phyloP scores from a whole-genome alignment of 768 basidiomycete genomes.

The Tylopilus balloui region DNA sequence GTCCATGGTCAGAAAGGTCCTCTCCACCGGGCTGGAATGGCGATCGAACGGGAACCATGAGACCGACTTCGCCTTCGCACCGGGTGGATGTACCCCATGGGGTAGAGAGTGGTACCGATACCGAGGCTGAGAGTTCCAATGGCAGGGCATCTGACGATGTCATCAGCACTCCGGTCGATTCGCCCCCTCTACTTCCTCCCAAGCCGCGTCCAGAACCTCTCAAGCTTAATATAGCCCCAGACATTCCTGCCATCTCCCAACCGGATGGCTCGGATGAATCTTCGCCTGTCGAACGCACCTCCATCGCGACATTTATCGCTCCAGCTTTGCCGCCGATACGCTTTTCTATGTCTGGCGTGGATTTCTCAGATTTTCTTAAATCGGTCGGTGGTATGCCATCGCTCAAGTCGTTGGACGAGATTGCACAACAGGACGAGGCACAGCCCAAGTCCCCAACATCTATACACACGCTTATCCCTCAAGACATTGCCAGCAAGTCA shows the following conservation, averaged over 20 bases:
- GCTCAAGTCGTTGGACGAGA: conserved; percentile 43
- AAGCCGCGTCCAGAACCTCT: conserved; percentile 36
- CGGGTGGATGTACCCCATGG: conserved; percentile 66
- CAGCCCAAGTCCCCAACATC: conserved; percentile 20
- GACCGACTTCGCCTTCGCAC: conserved; percentile 57
- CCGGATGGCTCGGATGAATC: conserved; percentile 49
- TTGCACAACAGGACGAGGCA: conserved; percentile 42
- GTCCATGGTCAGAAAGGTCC: conserved; percentile 14
- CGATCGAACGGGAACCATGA: conserved; percentile 18
- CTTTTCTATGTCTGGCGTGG: conserved; percentile 80
- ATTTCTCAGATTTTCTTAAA: conserved; percentile 73
- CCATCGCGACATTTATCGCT: conserved; percentile 74
- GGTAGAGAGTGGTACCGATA: conserved; percentile 72
- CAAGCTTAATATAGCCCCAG: conserved; percentile 20
- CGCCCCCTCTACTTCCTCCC: conserved; percentile 43
- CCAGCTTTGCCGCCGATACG: conserved; percentile 87
- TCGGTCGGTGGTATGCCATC: conserved; percentile 51
- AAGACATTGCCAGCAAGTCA: neutral
- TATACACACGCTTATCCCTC: conserved; percentile 14
- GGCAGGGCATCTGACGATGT: conserved; percentile 29
- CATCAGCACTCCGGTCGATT: conserved; percentile 16
- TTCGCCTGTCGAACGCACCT: conserved; percentile 61
- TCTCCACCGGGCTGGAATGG: conserved; percentile 19
- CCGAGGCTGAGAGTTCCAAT: conserved; percentile 53
- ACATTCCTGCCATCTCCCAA: conserved; percentile 23